These are phyloP conservation scores for Panaeolus cyanescens DNA, from an alignment of 768 basidiomycete genomes.

Conservation along the genomic window DNA sequence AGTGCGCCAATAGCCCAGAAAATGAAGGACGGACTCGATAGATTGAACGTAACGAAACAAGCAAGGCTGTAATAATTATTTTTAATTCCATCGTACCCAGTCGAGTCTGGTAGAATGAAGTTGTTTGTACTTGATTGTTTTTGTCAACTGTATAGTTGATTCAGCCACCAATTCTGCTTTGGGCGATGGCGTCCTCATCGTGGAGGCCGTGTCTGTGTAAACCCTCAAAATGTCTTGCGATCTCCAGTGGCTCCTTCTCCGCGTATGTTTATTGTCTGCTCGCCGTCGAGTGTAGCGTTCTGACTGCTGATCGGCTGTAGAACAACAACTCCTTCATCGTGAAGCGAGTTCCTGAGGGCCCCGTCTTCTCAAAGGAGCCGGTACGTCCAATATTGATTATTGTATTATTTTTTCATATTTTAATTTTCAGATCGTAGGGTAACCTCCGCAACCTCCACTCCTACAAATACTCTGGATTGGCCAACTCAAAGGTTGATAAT, in stretches of 20 bases:
- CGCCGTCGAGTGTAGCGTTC: not conserved
- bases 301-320: constrained; percentile 35
- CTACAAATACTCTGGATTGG: constrained; percentile 89
- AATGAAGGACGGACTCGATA: constrained; percentile 48
- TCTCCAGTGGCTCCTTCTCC: constrained; percentile 92
- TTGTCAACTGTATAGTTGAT: constrained; percentile 38
- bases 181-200: constrained; percentile 13
- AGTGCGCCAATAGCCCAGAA: constrained; percentile 47
- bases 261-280: constrained; percentile 50
- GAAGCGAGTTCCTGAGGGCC: constrained; percentile 73
- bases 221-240: constrained; percentile 76
- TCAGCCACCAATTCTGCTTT: constrained; percentile 35
- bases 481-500: constrained; percentile 71
- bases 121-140: constrained; percentile 32
- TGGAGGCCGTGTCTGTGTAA: constrained; percentile 19
- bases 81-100: not conserved
- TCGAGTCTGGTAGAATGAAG: not conserved
- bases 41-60: constrained; percentile 23
- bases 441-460: constrained; percentile 89
- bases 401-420: constrained; percentile 6
- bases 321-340: constrained; percentile 86
- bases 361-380: constrained; percentile 82
- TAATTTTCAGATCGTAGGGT: constrained; percentile 49
- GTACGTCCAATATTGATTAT: constrained; percentile 41
- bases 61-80: constrained; percentile 19